Percentiles rank a stretch among this genome's conserved stretches.
Evolutionary conservation across 2,329 filamentous ascomycete species (phyloP).

Genomic region (Cucurbitaria berberidis): DNA sequence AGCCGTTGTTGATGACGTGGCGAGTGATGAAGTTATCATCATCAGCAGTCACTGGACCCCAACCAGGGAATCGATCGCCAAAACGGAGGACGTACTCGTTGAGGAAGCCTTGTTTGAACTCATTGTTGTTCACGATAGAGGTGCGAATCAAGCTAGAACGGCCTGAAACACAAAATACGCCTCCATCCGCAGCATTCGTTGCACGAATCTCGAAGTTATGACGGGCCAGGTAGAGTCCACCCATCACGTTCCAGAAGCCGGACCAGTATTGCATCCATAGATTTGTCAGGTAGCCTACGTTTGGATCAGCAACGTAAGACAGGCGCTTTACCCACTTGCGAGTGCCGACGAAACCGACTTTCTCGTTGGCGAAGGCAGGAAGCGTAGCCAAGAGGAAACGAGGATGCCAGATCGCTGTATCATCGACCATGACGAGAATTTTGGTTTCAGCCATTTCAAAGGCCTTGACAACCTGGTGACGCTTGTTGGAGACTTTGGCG

Average conservation of each 20-base stretch:
- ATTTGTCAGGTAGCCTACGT: neutral
- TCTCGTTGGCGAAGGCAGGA: constrained; percentile 23
- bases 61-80: constrained; percentile 10
- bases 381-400: constrained; percentile 19
- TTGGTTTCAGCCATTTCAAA: constrained; percentile 11
- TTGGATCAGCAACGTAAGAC: neutral
- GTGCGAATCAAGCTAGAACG: constrained; percentile 36
- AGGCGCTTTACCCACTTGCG: constrained; percentile 30
- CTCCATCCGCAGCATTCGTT: constrained; percentile 40
- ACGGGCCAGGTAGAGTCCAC: constrained; percentile 36
- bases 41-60: constrained; percentile 32
- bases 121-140: constrained; percentile 23
- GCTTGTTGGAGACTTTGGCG: constrained; percentile 25
- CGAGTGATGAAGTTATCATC: constrained; percentile 60
- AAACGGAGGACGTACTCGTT: constrained; percentile 25
- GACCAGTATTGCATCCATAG: constrained; percentile 11
- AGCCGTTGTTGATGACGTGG: constrained; percentile 55
- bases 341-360: constrained; percentile 32
- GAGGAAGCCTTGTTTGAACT: constrained; percentile 27
- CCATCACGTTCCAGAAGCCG: constrained; percentile 32
- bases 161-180: constrained; percentile 42
- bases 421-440: constrained; percentile 24
- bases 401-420: constrained; percentile 27
- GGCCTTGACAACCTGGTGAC: constrained; percentile 19
- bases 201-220: constrained; percentile 44